Conservation (phyloP, 768 basidiomycete species). For the Vishniacozyma victoriae region DNA sequence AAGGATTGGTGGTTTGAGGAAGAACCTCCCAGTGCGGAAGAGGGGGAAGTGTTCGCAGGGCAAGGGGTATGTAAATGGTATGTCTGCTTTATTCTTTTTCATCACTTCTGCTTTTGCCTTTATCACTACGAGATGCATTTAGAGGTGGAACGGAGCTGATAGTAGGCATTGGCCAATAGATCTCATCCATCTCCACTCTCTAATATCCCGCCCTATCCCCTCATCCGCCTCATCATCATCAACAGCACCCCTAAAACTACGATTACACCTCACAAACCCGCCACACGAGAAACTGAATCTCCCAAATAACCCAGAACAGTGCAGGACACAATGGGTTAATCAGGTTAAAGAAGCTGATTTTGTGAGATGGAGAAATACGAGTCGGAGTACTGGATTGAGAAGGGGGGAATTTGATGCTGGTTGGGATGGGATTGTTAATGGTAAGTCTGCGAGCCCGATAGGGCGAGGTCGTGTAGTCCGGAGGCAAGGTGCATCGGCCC, state of each 20-base stretch:
- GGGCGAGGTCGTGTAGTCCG: too few species aligned
- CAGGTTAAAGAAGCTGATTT: constrained; percentile 96
- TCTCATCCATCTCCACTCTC: constrained; percentile 68
- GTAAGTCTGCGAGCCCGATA: constrained; percentile 54
- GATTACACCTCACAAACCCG: constrained; percentile 79
- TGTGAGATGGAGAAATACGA: constrained; percentile 91
- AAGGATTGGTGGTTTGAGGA: constrained; percentile 98
- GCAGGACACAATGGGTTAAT: constrained; percentile 91
- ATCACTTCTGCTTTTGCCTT: background rate
- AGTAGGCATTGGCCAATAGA: constrained; percentile 97
- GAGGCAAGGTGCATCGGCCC: background rate
- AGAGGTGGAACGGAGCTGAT: background rate
- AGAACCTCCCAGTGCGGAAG: constrained; percentile 47
- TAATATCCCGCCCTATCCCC: constrained; percentile 48
- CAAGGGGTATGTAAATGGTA: constrained; percentile 63
- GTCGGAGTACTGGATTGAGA: constrained; percentile 81
- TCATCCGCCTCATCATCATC: constrained; percentile 6
- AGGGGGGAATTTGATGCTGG: constrained; percentile 91
- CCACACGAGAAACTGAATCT: constrained; percentile 79
- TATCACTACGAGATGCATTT: background rate
- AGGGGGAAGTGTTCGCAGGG: constrained; percentile 21
- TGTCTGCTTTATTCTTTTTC: constrained; percentile 32
- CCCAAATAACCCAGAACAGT: constrained; percentile 71
- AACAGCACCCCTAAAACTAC: constrained; percentile 56
- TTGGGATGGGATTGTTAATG: constrained; percentile 93